These are phyloP conservation scores for Nissolia schottii DNA, from an alignment of 306 rosid genomes.

Conservation along the genomic window DNA sequence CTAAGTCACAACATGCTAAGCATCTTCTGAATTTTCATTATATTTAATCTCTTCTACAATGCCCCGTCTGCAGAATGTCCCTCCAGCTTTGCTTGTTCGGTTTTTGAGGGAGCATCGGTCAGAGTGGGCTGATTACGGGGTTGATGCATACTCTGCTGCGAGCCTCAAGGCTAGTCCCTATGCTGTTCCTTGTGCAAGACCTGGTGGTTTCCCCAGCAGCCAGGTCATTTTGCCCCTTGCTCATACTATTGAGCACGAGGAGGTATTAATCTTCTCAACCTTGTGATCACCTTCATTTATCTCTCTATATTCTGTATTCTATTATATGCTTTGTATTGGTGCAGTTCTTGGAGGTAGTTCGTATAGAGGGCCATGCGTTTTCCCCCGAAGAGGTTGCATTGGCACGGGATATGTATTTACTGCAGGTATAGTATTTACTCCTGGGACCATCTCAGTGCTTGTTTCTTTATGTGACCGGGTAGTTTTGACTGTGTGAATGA, in stretches of 20 bases:
- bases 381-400: conserved; percentile 82
- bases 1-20: not conserved
- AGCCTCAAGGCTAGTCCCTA: conserved; percentile 82
- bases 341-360: conserved; percentile 93
- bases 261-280: conserved; percentile 41
- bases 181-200: conserved; percentile 80
- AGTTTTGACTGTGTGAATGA: not conserved
- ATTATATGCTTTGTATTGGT: not conserved
- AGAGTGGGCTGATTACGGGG: conserved; percentile 97
- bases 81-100: conserved; percentile 95
- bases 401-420: conserved; percentile 84
- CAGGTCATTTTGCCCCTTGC: conserved; percentile 93
- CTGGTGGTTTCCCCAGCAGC: conserved; percentile 84
- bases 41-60: not conserved
- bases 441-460: not conserved
- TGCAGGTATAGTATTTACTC: conserved; percentile 77
- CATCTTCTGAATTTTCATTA: not conserved
- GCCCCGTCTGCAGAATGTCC: conserved; percentile 60
- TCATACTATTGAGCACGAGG: conserved; percentile 86
- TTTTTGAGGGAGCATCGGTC: conserved; percentile 97
- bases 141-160: conserved; percentile 92
- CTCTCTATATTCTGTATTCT: not conserved
- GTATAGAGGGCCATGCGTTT: conserved; percentile 94
- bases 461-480: not conserved
- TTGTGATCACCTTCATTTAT: not conserved